Conservation (phyloP, 2,329 filamentous ascomycete species). For the Scytalidium lignicola region DNA sequence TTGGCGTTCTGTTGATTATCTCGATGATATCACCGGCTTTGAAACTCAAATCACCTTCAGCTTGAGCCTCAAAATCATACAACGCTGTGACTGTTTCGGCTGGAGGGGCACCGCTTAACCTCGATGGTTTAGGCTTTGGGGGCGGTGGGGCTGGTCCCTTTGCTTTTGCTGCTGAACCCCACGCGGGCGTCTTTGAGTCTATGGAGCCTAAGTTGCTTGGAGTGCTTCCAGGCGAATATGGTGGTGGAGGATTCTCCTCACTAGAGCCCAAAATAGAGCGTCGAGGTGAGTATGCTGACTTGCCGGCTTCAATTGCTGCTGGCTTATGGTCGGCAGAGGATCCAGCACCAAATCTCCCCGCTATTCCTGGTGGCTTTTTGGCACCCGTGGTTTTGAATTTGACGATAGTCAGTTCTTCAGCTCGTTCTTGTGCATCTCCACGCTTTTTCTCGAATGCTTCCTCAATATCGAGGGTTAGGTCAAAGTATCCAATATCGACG, state of each 20-base stretch:
- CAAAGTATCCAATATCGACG: slow-evolving; percentile 96
- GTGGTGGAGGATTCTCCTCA: slow-evolving; percentile 61
- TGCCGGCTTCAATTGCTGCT: slow-evolving; percentile 26
- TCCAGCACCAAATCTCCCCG: neutral
- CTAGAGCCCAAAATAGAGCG: slow-evolving; percentile 20
- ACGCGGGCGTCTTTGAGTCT: slow-evolving; percentile 36
- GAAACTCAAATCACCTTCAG: slow-evolving; percentile 91
- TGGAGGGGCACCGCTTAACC: slow-evolving; percentile 58
- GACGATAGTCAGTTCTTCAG: slow-evolving; percentile 79
- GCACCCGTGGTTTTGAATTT: slow-evolving; percentile 88
- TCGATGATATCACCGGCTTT: slow-evolving; percentile 84
- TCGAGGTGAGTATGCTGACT: slow-evolving; percentile 25
- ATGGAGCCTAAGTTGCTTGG: slow-evolving; percentile 30
- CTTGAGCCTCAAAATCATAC: slow-evolving; percentile 95
- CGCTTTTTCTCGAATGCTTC: slow-evolving; percentile 87
- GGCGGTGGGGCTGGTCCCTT: slow-evolving; percentile 62
- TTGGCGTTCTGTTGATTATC: slow-evolving; percentile 75
- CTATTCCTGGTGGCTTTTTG: slow-evolving; percentile 33
- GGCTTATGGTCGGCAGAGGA: neutral
- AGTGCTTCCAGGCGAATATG: slow-evolving; percentile 44
- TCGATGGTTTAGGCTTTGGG: slow-evolving; percentile 76
- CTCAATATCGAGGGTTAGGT: slow-evolving; percentile 84
- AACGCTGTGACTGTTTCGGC: slow-evolving; percentile 82
- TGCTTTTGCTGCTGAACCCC: slow-evolving; percentile 50
- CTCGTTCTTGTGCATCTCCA: slow-evolving; percentile 76